Conservation (phyloP, 441 rosid species). For the Lepidium campestre region DNA sequence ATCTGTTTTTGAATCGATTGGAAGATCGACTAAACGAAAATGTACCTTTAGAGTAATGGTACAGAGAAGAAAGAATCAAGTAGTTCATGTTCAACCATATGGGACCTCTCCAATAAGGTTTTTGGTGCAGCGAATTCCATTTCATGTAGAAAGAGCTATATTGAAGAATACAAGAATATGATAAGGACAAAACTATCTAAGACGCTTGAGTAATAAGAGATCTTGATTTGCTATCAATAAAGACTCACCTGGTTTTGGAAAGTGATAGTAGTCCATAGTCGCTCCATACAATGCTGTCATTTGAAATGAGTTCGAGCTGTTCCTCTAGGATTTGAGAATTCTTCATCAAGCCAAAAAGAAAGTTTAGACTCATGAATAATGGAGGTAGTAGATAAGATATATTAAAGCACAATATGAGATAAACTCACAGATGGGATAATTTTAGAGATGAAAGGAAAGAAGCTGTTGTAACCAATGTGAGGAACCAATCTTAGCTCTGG, state of each 20-base stretch:
- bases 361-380: not conserved
- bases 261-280: constrained; percentile 90
- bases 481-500: constrained; percentile 82
- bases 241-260: constrained; percentile 68
- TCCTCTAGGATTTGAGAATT: constrained; percentile 76
- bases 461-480: constrained; percentile 92
- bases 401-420: not conserved
- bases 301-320: constrained; percentile 84
- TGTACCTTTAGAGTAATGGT: constrained; percentile 78
- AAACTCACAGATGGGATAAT: constrained; percentile 89
- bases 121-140: constrained; percentile 79
- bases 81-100: constrained; percentile 98
- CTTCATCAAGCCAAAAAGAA: constrained; percentile 31
- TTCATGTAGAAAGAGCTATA: constrained; percentile 87
- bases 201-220: too few relatives aligned
- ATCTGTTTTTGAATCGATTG: not conserved
- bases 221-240: too few relatives aligned
- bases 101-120: constrained; percentile 99
- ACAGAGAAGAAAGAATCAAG: constrained; percentile 80
- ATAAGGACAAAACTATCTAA: too few relatives aligned
- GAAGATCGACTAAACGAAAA: not conserved
- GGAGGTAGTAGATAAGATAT: not conserved
- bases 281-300: constrained; percentile 69
- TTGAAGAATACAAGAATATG: not conserved
- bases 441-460: constrained; percentile 87